A percentile compares a stretch with the other conserved stretches of the same genome.
Conservation (phyloP, 2,329 filamentous ascomycete species). For the Cordyceps tenuipes region DNA sequence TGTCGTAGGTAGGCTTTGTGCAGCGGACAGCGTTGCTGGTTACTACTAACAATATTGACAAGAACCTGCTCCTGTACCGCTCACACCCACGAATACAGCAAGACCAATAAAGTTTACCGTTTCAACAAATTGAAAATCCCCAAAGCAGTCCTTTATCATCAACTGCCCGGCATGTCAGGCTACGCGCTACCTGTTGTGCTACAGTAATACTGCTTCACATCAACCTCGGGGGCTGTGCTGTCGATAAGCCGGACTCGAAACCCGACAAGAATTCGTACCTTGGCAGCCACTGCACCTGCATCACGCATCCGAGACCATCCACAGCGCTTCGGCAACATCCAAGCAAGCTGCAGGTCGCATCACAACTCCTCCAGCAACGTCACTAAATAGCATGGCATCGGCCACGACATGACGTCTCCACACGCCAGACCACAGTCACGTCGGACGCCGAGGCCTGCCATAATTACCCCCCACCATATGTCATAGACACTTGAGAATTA, state of each 20-base stretch:
- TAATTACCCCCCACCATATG: slow-evolving; percentile 9
- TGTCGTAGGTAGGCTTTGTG: no score
- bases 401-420: slow-evolving; percentile 13
- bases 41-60: no score
- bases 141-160: no score
- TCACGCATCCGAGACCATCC: not conserved
- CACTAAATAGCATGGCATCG: not conserved
- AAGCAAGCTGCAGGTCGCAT: not conserved
- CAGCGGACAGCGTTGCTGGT: no score
- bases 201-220: no score
- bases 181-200: no score
- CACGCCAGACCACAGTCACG: slow-evolving; percentile 12
- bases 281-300: not conserved
- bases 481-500: not conserved
- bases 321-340: not conserved
- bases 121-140: no score
- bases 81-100: no score
- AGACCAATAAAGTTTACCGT: no score
- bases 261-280: not conserved
- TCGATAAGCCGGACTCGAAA: not conserved
- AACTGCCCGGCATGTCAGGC: no score
- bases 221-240: not conserved
- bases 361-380: not conserved
- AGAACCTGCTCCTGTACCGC: no score
- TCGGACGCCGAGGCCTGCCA: not conserved